A percentile compares a stretch with the other conserved stretches of the same genome.
These are phyloP conservation scores for Prunella vulgaris DNA, from an alignment of 257 asterid species.

Conservation along the genomic window DNA sequence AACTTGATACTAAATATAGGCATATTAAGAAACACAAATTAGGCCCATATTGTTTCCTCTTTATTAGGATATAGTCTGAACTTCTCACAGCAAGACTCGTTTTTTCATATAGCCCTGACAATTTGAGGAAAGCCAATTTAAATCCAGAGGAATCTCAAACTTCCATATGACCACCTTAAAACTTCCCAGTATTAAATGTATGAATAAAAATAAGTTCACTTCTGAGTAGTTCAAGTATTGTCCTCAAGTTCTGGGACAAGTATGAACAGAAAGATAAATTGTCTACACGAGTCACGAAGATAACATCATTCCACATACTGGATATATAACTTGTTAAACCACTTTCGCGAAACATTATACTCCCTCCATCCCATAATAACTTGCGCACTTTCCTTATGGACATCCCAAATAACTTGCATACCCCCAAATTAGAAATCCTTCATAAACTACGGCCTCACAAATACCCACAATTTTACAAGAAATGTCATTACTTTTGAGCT, in stretches of 20 bases:
- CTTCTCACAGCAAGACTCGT: not conserved
- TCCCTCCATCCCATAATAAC: no score
- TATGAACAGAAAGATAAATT: not conserved
- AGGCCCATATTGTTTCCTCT: constrained; percentile 12
- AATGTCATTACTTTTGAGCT: no score
- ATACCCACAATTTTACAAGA: no score
- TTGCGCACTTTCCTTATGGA: no score
- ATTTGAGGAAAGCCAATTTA: constrained; percentile 2
- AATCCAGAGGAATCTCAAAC: not conserved
- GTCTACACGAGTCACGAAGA: not conserved
- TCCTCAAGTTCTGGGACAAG: constrained; percentile 4
- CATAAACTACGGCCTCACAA: no score
- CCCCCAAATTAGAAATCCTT: no score
- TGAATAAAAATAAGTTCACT: not conserved
- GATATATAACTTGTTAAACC: no score
- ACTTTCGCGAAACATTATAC: no score
- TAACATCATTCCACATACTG: not conserved
- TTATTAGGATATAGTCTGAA: constrained; percentile 9
- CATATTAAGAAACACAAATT: constrained; percentile 5
- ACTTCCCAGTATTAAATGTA: not conserved
- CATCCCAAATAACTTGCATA: no score
- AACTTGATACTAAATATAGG: not conserved
- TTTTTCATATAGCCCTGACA: not conserved
- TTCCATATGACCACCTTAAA: not conserved
- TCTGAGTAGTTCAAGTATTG: not conserved